A percentile compares a stretch with the other conserved stretches of the same genome.
Conservation (phyloP, 108 stramenopile species). For the Bacterosira constricta region DNA sequence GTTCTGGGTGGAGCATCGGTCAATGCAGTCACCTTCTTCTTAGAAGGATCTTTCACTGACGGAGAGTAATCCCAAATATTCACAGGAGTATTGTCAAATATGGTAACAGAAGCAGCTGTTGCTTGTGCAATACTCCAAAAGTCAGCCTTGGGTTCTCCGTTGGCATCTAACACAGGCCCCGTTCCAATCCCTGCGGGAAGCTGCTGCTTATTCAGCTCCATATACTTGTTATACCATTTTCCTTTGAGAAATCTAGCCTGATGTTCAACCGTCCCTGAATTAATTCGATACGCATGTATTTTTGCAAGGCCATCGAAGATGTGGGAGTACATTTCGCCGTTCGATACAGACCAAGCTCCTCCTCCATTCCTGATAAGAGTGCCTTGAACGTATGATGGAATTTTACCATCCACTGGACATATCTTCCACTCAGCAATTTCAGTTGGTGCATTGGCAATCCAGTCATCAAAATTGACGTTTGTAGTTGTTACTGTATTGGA, state of each 20-base stretch:
- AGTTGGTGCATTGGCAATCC: slow-evolving; percentile 44
- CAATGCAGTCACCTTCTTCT: slow-evolving; percentile 14
- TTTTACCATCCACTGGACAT: slow-evolving; percentile 7
- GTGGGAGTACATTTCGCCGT: slow-evolving; percentile 23
- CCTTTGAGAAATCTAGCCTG: slow-evolving; percentile 23
- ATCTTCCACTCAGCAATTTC: slow-evolving; percentile 25
- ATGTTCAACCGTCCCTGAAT: background rate
- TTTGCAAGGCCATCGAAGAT: slow-evolving; percentile 55
- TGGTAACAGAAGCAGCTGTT: slow-evolving; percentile 8
- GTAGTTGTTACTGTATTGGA: background rate
- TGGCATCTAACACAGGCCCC: slow-evolving; percentile 38
- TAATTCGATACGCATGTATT: slow-evolving; percentile 30
- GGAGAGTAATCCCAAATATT: slow-evolving; percentile 49
- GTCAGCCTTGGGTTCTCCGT: slow-evolving; percentile 8
- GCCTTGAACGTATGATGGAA: slow-evolving; percentile 39
- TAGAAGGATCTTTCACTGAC: background rate
- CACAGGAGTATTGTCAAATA: slow-evolving; percentile 48
- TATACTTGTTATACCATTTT: slow-evolving; percentile 26
- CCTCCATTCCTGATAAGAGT: slow-evolving; percentile 49
- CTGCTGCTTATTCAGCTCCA: background rate
- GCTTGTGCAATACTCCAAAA: slow-evolving; percentile 1
- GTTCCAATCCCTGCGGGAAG: slow-evolving; percentile 15
- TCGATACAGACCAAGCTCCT: slow-evolving; percentile 17
- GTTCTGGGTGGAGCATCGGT: slow-evolving; percentile 52
- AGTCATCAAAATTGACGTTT: slow-evolving; percentile 49